Base-by-base conservation (phyloP, 2,329 filamentous ascomycete genomes). In the Herpotrichia juniperi region DNA sequence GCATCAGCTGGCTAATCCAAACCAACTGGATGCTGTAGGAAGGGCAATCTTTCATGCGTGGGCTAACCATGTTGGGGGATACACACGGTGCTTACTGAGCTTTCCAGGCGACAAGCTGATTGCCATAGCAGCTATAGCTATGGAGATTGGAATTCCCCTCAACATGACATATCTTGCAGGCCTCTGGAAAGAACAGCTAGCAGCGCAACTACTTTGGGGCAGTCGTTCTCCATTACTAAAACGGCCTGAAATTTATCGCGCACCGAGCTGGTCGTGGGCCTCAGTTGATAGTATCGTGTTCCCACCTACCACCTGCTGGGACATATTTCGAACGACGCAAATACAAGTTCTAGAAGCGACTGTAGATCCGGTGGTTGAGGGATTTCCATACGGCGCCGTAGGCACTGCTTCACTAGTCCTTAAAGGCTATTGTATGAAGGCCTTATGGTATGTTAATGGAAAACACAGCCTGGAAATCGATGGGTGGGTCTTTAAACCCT, bases 151-250 rank as follows among this genome's bases (percentile, higher is more conserved):
- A 44, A 51, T 1, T 53, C 53, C 6, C 52, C 53, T 28, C 49
- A 51, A 9, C 50, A 51, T 37, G 24, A 42, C 26, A 12, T 61
- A 61, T 45, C 25, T 59, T 7, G 53, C 56, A 17, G 53, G 58
- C 5, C 42, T 61, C 4, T 61, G 56, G 56, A 24, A 45, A 25
- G 46, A 17, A 21, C 22, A 39, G 2, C 26, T 60, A 5, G 11
- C 46, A 2, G 39, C 46, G 2, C 53, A 61, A 32, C 46, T 61
- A 6, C 51, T 61, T 42, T 61, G 58, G 57, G 52, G 55, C 40
- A 46, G 52, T 7, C 39, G 12, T 16, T 53, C 55, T 2, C 43
- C 55, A 8, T 55, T 58, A 30, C 58, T 61, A 12, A 40, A 49
- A 14, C 48, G 14, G 47, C 55, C 9, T 44, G 58, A 21, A 50